These are phyloP conservation scores for Paraconiothyrium brasiliense DNA, from an alignment of 2,329 filamentous ascomycete genomes.

Conservation along the genomic window DNA sequence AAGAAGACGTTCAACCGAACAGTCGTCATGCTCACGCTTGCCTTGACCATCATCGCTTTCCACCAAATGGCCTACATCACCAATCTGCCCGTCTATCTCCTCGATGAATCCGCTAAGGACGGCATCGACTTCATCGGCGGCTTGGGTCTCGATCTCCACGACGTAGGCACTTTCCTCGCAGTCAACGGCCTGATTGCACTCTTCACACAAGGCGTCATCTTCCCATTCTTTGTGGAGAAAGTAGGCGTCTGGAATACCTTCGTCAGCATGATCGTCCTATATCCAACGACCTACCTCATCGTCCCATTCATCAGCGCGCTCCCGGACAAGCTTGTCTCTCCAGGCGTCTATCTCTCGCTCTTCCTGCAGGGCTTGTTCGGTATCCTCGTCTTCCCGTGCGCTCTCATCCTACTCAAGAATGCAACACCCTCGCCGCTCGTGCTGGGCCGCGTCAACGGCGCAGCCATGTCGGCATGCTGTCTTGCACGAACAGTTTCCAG, in stretches of 20 bases:
- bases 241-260: conserved; percentile 75
- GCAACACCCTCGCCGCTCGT: conserved; percentile 70
- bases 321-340: conserved; percentile 61
- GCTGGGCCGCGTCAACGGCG: conserved; percentile 75
- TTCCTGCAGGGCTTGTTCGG: conserved; percentile 72
- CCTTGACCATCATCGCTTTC: conserved; percentile 88
- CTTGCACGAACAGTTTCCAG: conserved; percentile 74
- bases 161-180: conserved; percentile 73
- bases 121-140: conserved; percentile 63
- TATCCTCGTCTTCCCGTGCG: conserved; percentile 73
- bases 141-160: conserved; percentile 70
- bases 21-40: conserved; percentile 80
- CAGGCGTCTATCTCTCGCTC: conserved; percentile 71
- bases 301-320: conserved; percentile 73
- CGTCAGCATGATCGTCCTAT: conserved; percentile 69
- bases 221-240: conserved; percentile 70
- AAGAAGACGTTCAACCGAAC: conserved; percentile 65
- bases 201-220: conserved; percentile 77
- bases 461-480: conserved; percentile 72
- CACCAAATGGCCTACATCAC: conserved; percentile 92
- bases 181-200: conserved; percentile 77
- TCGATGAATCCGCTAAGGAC: conserved; percentile 67
- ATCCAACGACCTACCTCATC: conserved; percentile 73
- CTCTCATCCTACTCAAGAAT: conserved; percentile 80
- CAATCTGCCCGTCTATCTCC: conserved; percentile 88